Evolutionary conservation across 768 basidiomycete species (phyloP), one percentile per base, ranked within the genome.

Genomic region (Panellus pusillus): DNA sequence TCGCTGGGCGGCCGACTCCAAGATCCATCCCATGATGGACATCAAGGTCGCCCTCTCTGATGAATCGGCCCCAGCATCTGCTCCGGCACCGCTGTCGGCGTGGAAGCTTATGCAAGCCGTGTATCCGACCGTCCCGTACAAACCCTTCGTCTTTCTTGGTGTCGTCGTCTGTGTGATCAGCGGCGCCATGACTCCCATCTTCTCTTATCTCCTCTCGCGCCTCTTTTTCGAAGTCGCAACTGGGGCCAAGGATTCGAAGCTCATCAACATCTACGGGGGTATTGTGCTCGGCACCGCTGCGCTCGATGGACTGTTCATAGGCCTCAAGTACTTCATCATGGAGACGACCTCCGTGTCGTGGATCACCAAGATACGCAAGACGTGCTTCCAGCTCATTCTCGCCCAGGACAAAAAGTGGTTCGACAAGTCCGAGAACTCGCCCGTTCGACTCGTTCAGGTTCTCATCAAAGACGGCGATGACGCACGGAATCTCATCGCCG

Each of bases 171-270:
- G 86, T 54, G 57, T 93, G 37, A 68, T 81, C 45, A 87, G 84
- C 60, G 96, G 97, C 14, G 80, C 89, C 3, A 85, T 91, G 77
- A 97, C 93, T 0, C 96, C 97, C 2, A 57, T 98, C 41, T 99
- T 98, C 78, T 94, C 96, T 1, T 92, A 78, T 73, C 79, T 94
- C 56, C 84, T 97, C 61, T 90, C 93, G 11, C 79, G 78, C 6
- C 80, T 98, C 12, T 79, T 96, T 52, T 87, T 81, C 67, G 79
- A 87, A 52, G 84, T 91, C 11, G 87, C 88, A 29, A 79, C 76
- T 58, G 85, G 87, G 42, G 91, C 87, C 1, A 73, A 83, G 17
- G 76, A 92, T 51, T 61, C 80, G 2, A 65, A 73, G 11, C 66
- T 72, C n/a, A 88, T 92, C 71, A 85, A 90, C 70, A 72, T 73